These are phyloP conservation scores for Carex littledalei DNA, from an alignment of 176 grass and related monocot genomes.

Conservation along the genomic window DNA sequence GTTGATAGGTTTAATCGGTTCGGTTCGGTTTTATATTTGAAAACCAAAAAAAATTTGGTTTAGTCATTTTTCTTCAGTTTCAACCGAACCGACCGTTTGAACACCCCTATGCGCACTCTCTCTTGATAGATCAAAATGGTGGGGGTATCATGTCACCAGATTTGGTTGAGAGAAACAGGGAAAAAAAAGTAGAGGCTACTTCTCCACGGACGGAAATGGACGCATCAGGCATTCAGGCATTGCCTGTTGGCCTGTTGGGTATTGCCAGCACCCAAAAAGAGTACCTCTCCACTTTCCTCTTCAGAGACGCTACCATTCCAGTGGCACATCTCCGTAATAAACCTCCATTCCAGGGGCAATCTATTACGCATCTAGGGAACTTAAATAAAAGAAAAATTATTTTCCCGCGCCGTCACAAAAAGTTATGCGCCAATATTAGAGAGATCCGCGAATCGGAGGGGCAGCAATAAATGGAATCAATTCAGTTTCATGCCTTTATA, in stretches of 20 bases:
- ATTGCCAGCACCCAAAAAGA: slow-evolving; percentile 27
- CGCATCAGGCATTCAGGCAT: not conserved
- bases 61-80: no score
- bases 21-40: no score
- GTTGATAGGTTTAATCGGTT: no score
- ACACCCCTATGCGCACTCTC: no score
- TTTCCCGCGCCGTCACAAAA: slow-evolving; percentile 21
- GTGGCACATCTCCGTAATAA: slow-evolving; percentile 7
- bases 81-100: no score
- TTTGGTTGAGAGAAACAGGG: slow-evolving; percentile 16
- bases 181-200: not conserved
- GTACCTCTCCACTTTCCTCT: slow-evolving; percentile 18
- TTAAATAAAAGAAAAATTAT: not conserved
- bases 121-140: no score
- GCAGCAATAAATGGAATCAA: slow-evolving; percentile 15
- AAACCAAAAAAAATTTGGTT: no score
- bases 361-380: not conserved
- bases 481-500: not conserved
- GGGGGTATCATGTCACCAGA: not conserved
- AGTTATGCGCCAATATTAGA: not conserved
- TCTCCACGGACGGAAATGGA: slow-evolving; percentile 23
- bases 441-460: not conserved
- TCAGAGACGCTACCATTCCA: not conserved
- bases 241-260: not conserved
- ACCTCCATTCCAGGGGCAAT: not conserved